Evolutionary conservation across 306 rosid species (phyloP).

Genomic region (Gastrolobium bilobum): DNA sequence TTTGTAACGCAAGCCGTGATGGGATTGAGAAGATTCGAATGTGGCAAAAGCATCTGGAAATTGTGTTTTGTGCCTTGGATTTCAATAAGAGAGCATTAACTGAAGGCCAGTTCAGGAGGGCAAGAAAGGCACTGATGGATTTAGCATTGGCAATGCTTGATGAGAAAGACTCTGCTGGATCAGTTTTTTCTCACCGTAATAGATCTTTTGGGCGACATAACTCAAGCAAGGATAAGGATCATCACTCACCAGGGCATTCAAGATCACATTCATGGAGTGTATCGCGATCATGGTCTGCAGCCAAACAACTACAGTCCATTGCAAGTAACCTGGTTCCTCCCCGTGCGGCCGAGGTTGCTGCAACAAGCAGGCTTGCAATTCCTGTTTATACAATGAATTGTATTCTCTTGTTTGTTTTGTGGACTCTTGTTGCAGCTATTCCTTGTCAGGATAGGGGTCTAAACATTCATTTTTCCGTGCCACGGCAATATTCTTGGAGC

Average conservation of each 20-base stretch:
- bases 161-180: slow-evolving; percentile 73
- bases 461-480: slow-evolving; percentile 73
- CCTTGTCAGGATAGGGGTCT: slow-evolving; percentile 94
- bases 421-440: slow-evolving; percentile 89
- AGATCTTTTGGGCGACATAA: slow-evolving; percentile 82
- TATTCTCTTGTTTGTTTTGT: slow-evolving; percentile 76
- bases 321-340: slow-evolving; percentile 80
- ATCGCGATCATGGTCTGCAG: slow-evolving; percentile 92
- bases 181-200: slow-evolving; percentile 70
- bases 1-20: slow-evolving; percentile 77
- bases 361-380: slow-evolving; percentile 73
- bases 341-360: slow-evolving; percentile 71
- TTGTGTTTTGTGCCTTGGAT: slow-evolving; percentile 74
- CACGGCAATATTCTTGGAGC: slow-evolving; percentile 79
- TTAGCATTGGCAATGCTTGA: slow-evolving; percentile 80
- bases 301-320: slow-evolving; percentile 88
- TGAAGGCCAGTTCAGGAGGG: slow-evolving; percentile 86
- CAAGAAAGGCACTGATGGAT: slow-evolving; percentile 83
- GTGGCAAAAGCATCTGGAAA: slow-evolving; percentile 82
- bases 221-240: slow-evolving; percentile 72
- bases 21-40: slow-evolving; percentile 74
- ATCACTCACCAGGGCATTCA: slow-evolving; percentile 69
- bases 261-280: slow-evolving; percentile 98
- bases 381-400: slow-evolving; percentile 79
- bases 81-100: slow-evolving; percentile 67